Conservation (phyloP, 2,329 filamentous ascomycete genomes). For the Dendrostoma leiphaemia region DNA sequence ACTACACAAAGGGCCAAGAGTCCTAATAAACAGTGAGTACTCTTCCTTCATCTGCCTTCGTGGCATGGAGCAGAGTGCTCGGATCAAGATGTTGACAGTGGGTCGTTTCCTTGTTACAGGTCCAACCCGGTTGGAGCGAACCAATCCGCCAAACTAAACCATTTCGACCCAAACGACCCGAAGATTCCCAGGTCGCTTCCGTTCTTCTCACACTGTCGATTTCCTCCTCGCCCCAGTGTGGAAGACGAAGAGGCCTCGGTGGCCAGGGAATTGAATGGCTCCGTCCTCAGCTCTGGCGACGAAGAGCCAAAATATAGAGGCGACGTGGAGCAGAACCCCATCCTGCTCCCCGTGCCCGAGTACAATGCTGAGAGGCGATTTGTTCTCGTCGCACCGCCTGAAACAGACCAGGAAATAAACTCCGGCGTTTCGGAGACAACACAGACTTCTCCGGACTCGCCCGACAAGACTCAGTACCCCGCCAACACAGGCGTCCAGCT, state of each 20-base stretch:
- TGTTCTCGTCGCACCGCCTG: conserved; percentile 49
- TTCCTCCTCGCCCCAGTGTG: conserved; percentile 62
- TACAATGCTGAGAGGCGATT: conserved; percentile 64
- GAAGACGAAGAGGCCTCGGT: conserved; percentile 68
- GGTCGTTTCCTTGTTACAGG: not conserved
- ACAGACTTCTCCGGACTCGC: conserved; percentile 13
- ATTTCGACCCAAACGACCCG: not conserved
- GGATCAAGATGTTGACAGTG: conserved; percentile 1
- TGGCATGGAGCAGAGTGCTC: not conserved
- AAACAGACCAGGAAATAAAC: conserved; percentile 18
- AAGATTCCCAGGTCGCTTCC: not conserved
- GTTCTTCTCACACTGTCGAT: conserved; percentile 20
- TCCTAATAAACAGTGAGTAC: conserved; percentile 33
- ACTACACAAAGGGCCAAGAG: conserved; percentile 43
- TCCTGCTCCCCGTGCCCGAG: conserved; percentile 62
- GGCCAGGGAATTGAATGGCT: conserved; percentile 55
- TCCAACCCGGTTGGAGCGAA: conserved; percentile 14
- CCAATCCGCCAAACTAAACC: conserved; percentile 13
- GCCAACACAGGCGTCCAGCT: conserved; percentile 40
- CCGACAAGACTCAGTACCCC: conserved; percentile 31
- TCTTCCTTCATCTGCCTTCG: not conserved
- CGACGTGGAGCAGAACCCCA: conserved; percentile 64
- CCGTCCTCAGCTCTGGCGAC: conserved; percentile 31
- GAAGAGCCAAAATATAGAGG: conserved; percentile 63
- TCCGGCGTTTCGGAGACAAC: not conserved